Evolutionary conservation across 345 rosid genomes (phyloP), one percentile per base, ranked within the genome.

Genomic region (Cardiospermum halicacabum): DNA sequence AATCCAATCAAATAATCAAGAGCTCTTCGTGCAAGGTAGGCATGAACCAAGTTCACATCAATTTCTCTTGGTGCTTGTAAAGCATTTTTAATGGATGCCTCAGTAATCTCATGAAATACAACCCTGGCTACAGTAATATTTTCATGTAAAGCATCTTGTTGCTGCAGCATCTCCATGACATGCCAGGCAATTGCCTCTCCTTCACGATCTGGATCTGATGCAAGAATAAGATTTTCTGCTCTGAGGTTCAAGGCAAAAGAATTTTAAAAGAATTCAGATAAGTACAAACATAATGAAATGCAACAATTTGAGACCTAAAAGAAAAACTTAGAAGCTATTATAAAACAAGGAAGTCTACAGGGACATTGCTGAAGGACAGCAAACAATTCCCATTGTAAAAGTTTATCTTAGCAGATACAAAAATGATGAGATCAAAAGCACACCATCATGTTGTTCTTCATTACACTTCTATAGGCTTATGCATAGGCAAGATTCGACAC

Each of bases 141-240:
- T 73, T 83, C 85, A 60, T 51, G 81, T 72, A 94, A 83, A 67
- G 95, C 97, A 81, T 88, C 96, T 72, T 91, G 97, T 64, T 91
- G 97, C 58, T 76, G 91, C 75, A 94, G 72, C 99, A 94, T 94
- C 93, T 94, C 99, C 66, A 84, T 62, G 76, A 94, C 89, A 84
- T 91, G 99, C 99, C 99, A 94, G 64, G 99, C 89, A 78, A 91
- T 94, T 75, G 99, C 99, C 85, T 94, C 99, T 69, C 99, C 97
- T 84, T 94, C 99, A 65, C 99, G 93, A 80, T 94, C 99, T 65
- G 99, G 99, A 81, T 91, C 99, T 69, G 99, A 89, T 55, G 99
- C 99, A 76, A 94, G 96, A 73, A 94, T 82, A 74, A 94, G 84
- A 81, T 82, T 89, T 77, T 91, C 86, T 78, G 97, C 93, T 71